Evolutionary conservation across 176 grass and related monocot species (phyloP).

Genomic region (Rhipidocladum racemiflorum): DNA sequence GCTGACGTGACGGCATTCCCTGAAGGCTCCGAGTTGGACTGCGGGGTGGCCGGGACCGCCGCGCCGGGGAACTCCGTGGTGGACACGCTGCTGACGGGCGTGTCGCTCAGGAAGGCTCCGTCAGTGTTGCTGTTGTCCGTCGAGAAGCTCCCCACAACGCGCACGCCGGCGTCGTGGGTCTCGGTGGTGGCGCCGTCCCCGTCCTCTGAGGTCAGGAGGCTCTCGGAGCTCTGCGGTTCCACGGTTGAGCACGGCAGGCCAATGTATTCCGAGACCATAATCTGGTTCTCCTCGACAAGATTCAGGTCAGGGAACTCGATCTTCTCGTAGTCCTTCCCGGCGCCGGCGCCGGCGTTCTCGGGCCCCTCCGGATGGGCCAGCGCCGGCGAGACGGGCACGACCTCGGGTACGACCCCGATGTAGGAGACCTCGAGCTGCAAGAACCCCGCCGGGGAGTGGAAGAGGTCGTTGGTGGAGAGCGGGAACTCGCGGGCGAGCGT

Average conservation of each 20-base stretch:
- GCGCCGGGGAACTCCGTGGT: conserved; percentile 55
- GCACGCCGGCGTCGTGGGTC: conserved; percentile 64
- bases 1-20: conserved; percentile 38
- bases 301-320: conserved; percentile 94
- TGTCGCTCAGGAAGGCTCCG: conserved; percentile 40
- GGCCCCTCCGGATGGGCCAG: conserved; percentile 34
- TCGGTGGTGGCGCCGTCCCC: conserved; percentile 45
- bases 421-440: conserved; percentile 82
- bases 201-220: conserved; percentile 66
- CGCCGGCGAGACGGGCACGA: conserved; percentile 56
- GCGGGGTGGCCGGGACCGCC: conserved; percentile 52
- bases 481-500: conserved; percentile 67
- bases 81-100: conserved; percentile 67
- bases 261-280: conserved; percentile 94
- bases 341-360: not conserved
- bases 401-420: conserved; percentile 79
- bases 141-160: conserved; percentile 81
- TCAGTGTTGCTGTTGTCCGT: conserved; percentile 45
- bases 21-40: conserved; percentile 42
- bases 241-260: conserved; percentile 45
- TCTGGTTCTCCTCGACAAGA: conserved; percentile 84
- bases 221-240: conserved; percentile 71
- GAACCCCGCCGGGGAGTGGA: conserved; percentile 85
- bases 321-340: conserved; percentile 65
- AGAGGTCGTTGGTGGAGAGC: conserved; percentile 82